Evolutionary conservation across 75 land plant genomes (phyloP).

Genomic region (Larix kaempferi): DNA sequence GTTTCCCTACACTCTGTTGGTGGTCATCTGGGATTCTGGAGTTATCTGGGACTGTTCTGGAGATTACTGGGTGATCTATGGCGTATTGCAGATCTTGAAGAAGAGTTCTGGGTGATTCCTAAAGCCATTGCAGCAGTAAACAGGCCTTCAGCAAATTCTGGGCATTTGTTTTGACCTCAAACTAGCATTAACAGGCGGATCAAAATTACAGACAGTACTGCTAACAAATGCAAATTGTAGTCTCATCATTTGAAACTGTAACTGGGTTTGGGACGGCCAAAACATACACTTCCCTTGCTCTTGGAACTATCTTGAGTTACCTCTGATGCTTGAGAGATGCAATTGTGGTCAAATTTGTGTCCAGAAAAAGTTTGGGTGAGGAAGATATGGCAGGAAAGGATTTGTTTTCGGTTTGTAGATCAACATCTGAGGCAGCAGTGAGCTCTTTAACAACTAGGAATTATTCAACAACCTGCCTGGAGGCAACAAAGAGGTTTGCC

Average conservation of each 20-base stretch:
- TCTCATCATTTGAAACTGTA: constrained; percentile 59
- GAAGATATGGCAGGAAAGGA: constrained; percentile 48
- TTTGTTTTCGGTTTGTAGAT: constrained; percentile 64
- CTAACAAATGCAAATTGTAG: constrained; percentile 68
- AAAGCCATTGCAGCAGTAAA: no score
- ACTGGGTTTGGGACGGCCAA: constrained; percentile 63
- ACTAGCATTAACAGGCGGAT: constrained; percentile 42
- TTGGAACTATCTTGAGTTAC: constrained; percentile 67
- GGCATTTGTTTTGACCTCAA: no score
- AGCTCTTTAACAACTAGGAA: constrained; percentile 56
- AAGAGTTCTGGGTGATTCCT: no score
- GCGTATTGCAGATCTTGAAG: no score
- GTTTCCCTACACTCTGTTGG: no score
- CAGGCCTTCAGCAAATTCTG: no score
- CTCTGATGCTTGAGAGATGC: constrained; percentile 80
- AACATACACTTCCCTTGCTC: constrained; percentile 73
- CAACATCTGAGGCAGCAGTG: constrained; percentile 69
- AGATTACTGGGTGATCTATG: no score
- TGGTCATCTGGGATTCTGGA: no score
- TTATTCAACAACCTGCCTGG: constrained; percentile 51
- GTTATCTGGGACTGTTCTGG: no score
- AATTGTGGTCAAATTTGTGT: constrained; percentile 49
- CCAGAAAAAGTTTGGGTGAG: constrained; percentile 67
- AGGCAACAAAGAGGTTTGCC: constrained; percentile 68
- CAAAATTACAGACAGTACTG: constrained; percentile 68